Evolutionary conservation across 2,329 filamentous ascomycete genomes (phyloP).

Genomic region (Aphanoascus verrucosus): DNA sequence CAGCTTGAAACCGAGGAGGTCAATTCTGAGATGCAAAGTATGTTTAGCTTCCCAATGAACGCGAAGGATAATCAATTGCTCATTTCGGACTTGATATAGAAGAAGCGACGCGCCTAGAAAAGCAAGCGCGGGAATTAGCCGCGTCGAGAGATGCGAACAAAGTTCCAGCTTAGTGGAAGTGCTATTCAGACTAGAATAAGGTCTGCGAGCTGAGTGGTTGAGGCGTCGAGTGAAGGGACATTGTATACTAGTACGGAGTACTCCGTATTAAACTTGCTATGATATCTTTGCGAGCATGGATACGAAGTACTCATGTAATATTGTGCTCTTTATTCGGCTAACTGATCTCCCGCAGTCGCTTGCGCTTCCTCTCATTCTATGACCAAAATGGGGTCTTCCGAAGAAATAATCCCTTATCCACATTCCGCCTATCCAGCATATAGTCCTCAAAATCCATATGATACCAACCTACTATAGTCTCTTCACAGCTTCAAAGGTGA

Average conservation of each 20-base stretch:
- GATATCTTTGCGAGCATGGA: background rate
- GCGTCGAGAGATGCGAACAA: constrained; percentile 22
- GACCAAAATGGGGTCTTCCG: background rate
- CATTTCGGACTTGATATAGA: constrained; percentile 4
- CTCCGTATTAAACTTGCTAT: background rate
- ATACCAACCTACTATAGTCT: constrained; percentile 52
- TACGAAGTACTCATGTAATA: background rate
- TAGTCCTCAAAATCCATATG: constrained; percentile 8
- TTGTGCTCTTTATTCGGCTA: background rate
- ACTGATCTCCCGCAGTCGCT: background rate
- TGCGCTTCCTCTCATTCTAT: background rate
- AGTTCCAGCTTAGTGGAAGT: constrained; percentile 6
- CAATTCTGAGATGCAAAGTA: constrained; percentile 34
- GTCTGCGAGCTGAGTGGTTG: too few species aligned
- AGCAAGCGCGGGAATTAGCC: constrained; percentile 15
- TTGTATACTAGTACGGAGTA: too few species aligned
- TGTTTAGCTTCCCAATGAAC: constrained; percentile 11
- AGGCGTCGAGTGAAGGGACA: too few species aligned
- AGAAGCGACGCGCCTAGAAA: constrained; percentile 12
- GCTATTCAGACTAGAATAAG: background rate
- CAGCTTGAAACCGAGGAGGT: constrained; percentile 39
- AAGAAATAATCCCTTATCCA: background rate
- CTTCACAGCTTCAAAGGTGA: too few species aligned
- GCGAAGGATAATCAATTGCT: background rate
- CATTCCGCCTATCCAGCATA: background rate